Conservation (phyloP, 306 rosid genomes). For the Prunus campanulata region DNA sequence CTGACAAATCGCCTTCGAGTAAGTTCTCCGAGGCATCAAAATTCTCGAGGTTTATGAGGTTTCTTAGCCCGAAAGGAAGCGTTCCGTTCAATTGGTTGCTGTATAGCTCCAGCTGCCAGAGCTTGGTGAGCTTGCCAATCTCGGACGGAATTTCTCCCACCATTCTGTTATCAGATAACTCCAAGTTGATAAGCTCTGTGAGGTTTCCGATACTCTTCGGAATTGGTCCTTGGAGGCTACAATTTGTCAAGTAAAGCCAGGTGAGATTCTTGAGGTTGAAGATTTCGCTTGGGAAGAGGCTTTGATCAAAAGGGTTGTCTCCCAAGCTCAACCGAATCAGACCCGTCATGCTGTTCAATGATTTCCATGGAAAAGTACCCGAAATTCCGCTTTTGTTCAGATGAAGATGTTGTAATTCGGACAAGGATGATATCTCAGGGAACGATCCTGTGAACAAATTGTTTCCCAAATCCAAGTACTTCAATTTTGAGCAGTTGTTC, state of each 20-base stretch:
- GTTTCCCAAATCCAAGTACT: conserved; percentile 67
- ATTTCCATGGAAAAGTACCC: conserved; percentile 75
- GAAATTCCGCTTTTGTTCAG: conserved; percentile 63
- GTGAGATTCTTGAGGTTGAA: conserved; percentile 43
- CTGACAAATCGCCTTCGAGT: conserved; percentile 65
- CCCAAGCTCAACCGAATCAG: conserved; percentile 66
- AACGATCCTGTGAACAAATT: conserved; percentile 55
- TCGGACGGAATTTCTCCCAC: conserved; percentile 68
- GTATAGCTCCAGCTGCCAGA: conserved; percentile 72
- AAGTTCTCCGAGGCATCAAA: conserved; percentile 64
- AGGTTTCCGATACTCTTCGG: conserved; percentile 71
- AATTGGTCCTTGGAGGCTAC: conserved; percentile 56
- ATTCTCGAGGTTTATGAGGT: conserved; percentile 39
- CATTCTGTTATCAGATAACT: conserved; percentile 50
- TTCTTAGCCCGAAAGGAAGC: conserved; percentile 58
- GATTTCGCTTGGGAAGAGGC: conserved; percentile 51
- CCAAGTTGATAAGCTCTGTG: conserved; percentile 52
- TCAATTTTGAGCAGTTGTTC: conserved; percentile 54
- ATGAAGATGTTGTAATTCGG: conserved; percentile 41
- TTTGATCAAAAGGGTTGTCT: conserved; percentile 55
- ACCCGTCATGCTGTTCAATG: conserved; percentile 44
- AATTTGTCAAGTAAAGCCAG: conserved; percentile 63
- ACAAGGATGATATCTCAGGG: conserved; percentile 57
- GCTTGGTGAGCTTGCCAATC: conserved; percentile 61
- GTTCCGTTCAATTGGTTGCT: conserved; percentile 52